Percentiles rank a stretch among this genome's conserved stretches.
Evolutionary conservation across 2,329 filamentous ascomycete genomes (phyloP).

Genomic region (Thyridium curvatum): DNA sequence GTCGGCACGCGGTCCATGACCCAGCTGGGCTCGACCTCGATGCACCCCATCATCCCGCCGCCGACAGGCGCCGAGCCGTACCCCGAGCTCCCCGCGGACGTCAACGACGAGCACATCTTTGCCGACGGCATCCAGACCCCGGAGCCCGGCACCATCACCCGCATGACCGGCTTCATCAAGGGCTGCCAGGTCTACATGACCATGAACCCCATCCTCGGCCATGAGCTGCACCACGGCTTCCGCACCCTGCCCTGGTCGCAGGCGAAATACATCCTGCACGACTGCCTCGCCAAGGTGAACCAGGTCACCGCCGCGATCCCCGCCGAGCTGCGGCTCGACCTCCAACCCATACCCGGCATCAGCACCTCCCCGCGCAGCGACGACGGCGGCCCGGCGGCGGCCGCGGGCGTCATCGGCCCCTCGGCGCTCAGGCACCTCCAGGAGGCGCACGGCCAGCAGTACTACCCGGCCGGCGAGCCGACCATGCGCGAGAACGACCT

Average conservation of each 20-base stretch:
- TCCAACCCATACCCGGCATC: constrained; percentile 1
- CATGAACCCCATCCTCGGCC: constrained; percentile 71
- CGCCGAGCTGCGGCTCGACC: constrained; percentile 45
- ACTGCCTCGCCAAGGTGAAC: constrained; percentile 66
- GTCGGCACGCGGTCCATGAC: constrained; percentile 71
- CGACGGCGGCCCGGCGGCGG: constrained; percentile 34
- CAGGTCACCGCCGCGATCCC: constrained; percentile 62
- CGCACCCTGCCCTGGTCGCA: constrained; percentile 70
- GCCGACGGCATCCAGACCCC: constrained; percentile 65
- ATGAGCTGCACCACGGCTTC: constrained; percentile 77
- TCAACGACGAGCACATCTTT: constrained; percentile 79
- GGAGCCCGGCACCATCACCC: constrained; percentile 59
- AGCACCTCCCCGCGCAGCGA: neutral
- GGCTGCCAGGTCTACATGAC: constrained; percentile 74
- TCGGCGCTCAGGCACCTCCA: constrained; percentile 23
- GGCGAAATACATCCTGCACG: constrained; percentile 67
- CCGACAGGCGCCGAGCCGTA: constrained; percentile 70
- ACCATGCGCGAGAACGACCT: constrained; percentile 41
- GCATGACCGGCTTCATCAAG: constrained; percentile 74
- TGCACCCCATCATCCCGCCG: constrained; percentile 69
- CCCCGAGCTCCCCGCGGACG: constrained; percentile 71
- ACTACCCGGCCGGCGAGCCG: constrained; percentile 44
- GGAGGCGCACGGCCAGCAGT: constrained; percentile 41
- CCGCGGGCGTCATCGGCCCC: constrained; percentile 20
- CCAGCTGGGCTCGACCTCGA: constrained; percentile 67